Evolutionary conservation across 768 basidiomycete genomes (phyloP), one percentile per base, ranked within the genome.

Genomic region (Auricularia auricula-judae): DNA sequence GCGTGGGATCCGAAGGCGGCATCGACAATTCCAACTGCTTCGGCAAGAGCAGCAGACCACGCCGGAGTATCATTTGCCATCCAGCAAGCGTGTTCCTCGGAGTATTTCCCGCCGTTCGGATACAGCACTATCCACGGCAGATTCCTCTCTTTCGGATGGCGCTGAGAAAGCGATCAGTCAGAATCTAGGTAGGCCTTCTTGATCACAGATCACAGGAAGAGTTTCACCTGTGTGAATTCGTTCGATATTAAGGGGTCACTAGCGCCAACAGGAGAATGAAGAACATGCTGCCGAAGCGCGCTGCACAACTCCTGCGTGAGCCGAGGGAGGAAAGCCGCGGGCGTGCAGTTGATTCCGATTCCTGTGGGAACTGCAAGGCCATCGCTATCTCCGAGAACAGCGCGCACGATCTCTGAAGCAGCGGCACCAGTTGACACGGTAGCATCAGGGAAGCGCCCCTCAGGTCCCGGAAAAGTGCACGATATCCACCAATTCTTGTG

Each of bases 341-440:
- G 75, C 0, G 88, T 87, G 73, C 89, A 93, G 71, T 93, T 92
- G 67, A 92, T 81, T 0, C 90, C 91, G 16, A 91, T 74, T 0
- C 80, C 88, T 36, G 76, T 73, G 0, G 86, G 86, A 44, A 69
- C 64, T 1, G 73, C 74, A 43, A 74, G 62, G 21, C 35, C 36
- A 8, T 62, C 66, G 36, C 63, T 63, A 3, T 64, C 51, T 8
- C 63, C 64, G 44, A 69, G 67, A 35, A 68, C 43, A 1, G 64
- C 72, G 11, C 64, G 59, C 34, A 84, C 78, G 35, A 87, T 75
- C 11, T 83, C 77, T n/a, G 67, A 29, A 29, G 63, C 16, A 79
- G 74, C 2, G 68, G 66, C 29, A 78, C 47, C 12, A 65, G 67
- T 21, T 62, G 70, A 3, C 70, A 74, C 23, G 35, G 33, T 44